These are phyloP conservation scores for Hypoxylon sp. DNA, from an alignment of 2,329 filamentous ascomycete genomes.

Conservation along the genomic window DNA sequence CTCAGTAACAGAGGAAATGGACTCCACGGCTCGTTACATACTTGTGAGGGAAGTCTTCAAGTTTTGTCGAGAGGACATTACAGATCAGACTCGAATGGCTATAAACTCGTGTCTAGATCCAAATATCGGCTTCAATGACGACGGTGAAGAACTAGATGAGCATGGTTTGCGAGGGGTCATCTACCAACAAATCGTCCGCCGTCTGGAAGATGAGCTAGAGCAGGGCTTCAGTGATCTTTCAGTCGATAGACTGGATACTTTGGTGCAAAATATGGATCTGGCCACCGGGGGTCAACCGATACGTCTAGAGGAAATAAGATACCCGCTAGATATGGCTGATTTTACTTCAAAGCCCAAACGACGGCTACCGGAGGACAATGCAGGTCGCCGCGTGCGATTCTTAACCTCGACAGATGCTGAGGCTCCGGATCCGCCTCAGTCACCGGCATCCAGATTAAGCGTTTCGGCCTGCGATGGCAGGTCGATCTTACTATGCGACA, in stretches of 20 bases:
- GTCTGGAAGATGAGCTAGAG: conserved; percentile 14
- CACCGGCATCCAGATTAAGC: background rate
- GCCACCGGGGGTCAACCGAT: conserved; percentile 9
- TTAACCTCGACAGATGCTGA: background rate
- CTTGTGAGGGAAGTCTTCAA: conserved; percentile 11
- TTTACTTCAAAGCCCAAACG: background rate
- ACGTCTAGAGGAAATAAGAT: conserved; percentile 2
- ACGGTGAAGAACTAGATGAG: conserved; percentile 5
- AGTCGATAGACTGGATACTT: conserved; percentile 6
- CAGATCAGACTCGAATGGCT: conserved; percentile 13
- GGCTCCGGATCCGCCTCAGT: background rate
- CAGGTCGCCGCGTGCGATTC: conserved; percentile 11
- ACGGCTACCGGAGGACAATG: background rate
- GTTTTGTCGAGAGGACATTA: conserved; percentile 1
- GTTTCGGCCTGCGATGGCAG: background rate
- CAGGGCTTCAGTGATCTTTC: conserved; percentile 13
- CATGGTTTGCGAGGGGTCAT: conserved; percentile 4
- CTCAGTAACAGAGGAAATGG: background rate
- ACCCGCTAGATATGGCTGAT: background rate
- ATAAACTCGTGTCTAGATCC: conserved; percentile 11
- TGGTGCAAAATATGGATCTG: conserved; percentile 12
- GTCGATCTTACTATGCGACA: background rate
- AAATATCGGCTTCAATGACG: conserved; percentile 4
- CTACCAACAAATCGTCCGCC: conserved; percentile 14
- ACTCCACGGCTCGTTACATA: conserved; percentile 1